phyloP scores from a whole-genome alignment of 129 eudicot species.

The Silybum marianum region DNA sequence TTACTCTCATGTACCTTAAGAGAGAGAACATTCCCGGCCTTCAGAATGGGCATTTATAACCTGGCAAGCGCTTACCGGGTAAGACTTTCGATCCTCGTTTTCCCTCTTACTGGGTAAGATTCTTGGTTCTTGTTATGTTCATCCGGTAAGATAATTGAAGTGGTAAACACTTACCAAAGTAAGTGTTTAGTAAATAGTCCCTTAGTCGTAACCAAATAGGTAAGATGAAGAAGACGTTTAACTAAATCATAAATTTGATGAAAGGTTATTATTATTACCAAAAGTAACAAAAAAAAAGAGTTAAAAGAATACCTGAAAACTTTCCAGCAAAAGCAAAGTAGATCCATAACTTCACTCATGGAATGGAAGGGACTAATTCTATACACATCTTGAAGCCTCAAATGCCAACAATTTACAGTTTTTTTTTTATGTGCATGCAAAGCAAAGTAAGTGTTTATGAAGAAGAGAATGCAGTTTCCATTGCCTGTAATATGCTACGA shows the following conservation, averaged over 20 bases:
- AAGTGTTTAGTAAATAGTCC: no score
- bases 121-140: no score
- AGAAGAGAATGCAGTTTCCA: constrained; percentile 49
- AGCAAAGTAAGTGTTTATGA: not conserved
- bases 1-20: no score
- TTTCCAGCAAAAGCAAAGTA: not conserved
- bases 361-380: not conserved
- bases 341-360: not conserved
- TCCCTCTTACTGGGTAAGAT: no score
- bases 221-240: not conserved
- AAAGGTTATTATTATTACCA: not conserved
- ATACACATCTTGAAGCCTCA: not conserved
- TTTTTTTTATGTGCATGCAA: not conserved
- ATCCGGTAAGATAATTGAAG: no score
- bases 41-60: no score
- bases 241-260: not conserved
- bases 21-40: no score
- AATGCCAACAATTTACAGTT: not conserved
- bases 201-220: not conserved
- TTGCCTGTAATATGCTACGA: constrained; percentile 42
- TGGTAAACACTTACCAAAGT: no score
- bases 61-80: no score
- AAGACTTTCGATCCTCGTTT: no score
- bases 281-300: not conserved
- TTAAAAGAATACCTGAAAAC: not conserved